A percentile compares a stretch with the other conserved stretches of the same genome.
Conservation (phyloP, 306 rosid species). For the Malus sylvestris region DNA sequence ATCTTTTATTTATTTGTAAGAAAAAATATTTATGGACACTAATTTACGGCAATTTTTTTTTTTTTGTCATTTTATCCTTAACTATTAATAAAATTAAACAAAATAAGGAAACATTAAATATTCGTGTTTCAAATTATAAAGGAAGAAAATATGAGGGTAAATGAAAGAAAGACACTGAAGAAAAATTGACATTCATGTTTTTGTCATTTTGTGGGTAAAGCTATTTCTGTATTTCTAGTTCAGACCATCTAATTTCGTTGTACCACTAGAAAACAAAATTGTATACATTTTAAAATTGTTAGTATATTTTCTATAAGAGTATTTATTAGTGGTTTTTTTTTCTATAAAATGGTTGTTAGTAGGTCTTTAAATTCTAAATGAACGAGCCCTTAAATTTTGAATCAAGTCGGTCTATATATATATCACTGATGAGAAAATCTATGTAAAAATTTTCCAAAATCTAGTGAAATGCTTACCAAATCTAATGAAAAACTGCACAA, state of each 20-base stretch:
- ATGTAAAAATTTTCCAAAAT: background rate
- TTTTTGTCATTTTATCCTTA: background rate
- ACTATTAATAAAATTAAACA: background rate
- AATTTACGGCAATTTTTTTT: background rate
- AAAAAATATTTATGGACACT: background rate
- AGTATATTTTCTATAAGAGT: background rate
- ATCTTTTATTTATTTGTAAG: background rate
- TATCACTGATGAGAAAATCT: background rate
- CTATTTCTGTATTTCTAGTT: too few relatives aligned
- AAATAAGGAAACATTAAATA: background rate
- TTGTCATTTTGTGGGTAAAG: background rate
- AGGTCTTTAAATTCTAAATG: too few relatives aligned
- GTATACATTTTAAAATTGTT: too few relatives aligned
- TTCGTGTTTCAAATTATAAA: background rate
- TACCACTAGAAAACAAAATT: too few relatives aligned
- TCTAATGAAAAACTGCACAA: background rate
- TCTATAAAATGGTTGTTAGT: too few relatives aligned
- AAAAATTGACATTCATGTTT: background rate
- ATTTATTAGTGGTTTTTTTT: background rate
- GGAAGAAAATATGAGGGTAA: background rate
- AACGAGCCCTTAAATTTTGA: background rate
- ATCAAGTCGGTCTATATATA: background rate
- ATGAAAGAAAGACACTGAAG: background rate
- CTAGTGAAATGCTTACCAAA: background rate
- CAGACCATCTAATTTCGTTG: too few relatives aligned